These are phyloP conservation scores for Blepharisma stoltei DNA, from an alignment of 73 alveolate species.

Conservation along the genomic window DNA sequence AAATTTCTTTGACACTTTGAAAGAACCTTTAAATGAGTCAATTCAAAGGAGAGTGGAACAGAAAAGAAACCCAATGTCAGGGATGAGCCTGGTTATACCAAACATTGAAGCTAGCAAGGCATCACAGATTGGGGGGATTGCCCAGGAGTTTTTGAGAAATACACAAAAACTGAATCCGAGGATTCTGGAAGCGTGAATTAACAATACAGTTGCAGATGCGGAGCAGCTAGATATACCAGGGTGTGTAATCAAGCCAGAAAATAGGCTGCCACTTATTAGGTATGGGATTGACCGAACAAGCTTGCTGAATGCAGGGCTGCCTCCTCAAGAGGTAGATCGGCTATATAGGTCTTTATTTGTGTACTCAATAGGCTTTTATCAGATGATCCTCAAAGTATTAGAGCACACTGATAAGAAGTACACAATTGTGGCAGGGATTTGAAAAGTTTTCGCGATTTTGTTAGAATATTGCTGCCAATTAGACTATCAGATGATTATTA, in stretches of 20 bases:
- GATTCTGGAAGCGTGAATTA: slow-evolving; percentile 59
- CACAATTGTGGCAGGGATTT: slow-evolving; percentile 44
- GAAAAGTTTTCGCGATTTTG: slow-evolving; percentile 66
- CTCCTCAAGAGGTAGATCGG: slow-evolving; percentile 46
- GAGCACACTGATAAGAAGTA: slow-evolving; percentile 52
- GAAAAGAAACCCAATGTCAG: slow-evolving; percentile 1
- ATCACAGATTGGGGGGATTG: not conserved
- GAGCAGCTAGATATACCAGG: slow-evolving; percentile 65
- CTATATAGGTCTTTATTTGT: slow-evolving; percentile 57
- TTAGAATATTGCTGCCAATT: slow-evolving; percentile 65
- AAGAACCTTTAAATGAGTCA: not conserved
- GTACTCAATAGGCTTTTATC: slow-evolving; percentile 60
- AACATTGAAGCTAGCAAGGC: not conserved
- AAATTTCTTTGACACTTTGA: slow-evolving; percentile 14
- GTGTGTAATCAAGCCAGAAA: slow-evolving; percentile 6
- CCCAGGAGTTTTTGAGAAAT: not conserved
- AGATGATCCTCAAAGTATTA: slow-evolving; percentile 48
- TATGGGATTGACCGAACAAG: slow-evolving; percentile 58
- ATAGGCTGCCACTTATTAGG: slow-evolving; percentile 45
- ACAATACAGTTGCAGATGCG: slow-evolving; percentile 63
- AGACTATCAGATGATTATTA: slow-evolving; percentile 56
- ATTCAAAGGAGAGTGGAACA: slow-evolving; percentile 6
- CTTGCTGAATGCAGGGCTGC: slow-evolving; percentile 48
- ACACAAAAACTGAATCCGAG: slow-evolving; percentile 48
- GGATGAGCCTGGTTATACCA: not conserved